Evolutionary conservation across 2,329 filamentous ascomycete genomes (phyloP).

Genomic region (Epichloe gansuensis): DNA sequence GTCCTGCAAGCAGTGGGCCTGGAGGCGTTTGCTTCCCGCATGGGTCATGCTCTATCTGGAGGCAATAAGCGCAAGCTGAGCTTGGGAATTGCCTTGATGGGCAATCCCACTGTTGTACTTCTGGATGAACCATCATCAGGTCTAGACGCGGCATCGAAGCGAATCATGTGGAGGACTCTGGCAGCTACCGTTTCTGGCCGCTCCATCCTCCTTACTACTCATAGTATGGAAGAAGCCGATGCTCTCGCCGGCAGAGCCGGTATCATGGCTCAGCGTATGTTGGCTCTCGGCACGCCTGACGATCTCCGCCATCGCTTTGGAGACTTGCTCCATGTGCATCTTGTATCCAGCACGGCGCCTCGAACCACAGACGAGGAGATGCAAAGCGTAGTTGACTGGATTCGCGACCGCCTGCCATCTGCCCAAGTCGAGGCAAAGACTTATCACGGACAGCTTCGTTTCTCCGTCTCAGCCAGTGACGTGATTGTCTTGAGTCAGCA

Average conservation of each 20-base stretch:
- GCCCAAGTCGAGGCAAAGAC: slow-evolving; percentile 60
- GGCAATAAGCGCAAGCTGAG: slow-evolving; percentile 92
- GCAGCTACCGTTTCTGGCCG: slow-evolving; percentile 61
- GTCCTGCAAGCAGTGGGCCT: slow-evolving; percentile 76
- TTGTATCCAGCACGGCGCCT: slow-evolving; percentile 65
- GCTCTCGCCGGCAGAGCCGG: slow-evolving; percentile 73
- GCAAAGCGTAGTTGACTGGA: slow-evolving; percentile 52
- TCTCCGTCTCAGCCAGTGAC: slow-evolving; percentile 52
- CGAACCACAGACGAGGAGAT: slow-evolving; percentile 61
- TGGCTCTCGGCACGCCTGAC: slow-evolving; percentile 69
- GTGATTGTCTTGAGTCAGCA: slow-evolving; percentile 18
- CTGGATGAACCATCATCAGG: slow-evolving; percentile 84
- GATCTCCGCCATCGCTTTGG: slow-evolving; percentile 64
- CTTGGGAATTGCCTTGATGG: slow-evolving; percentile 82
- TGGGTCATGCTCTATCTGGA: slow-evolving; percentile 70
- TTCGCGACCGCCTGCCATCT: slow-evolving; percentile 45
- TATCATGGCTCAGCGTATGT: slow-evolving; percentile 76
- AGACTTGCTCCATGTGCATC: slow-evolving; percentile 67
- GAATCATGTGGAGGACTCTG: slow-evolving; percentile 86
- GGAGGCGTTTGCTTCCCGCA: slow-evolving; percentile 54
- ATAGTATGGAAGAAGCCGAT: slow-evolving; percentile 92
- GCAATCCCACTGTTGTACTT: slow-evolving; percentile 75
- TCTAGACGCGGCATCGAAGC: slow-evolving; percentile 81
- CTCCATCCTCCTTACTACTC: slow-evolving; percentile 80
- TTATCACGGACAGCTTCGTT: slow-evolving; percentile 81